phyloP scores from a whole-genome alignment of 2,329 filamentous ascomycete species.

The Fusarium pseudograminearum region DNA sequence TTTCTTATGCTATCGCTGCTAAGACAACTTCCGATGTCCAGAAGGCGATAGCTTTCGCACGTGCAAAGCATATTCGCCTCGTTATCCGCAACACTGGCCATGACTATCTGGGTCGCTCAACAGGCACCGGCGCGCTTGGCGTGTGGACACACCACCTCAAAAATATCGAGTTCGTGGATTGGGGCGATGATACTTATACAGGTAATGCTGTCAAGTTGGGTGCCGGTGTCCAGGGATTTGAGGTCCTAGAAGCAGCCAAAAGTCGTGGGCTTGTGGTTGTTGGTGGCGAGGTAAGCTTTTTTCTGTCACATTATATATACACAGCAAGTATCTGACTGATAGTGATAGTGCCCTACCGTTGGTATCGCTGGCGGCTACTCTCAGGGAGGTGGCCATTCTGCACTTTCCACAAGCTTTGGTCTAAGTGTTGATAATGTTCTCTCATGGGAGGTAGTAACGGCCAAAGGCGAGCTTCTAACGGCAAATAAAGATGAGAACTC shows the following conservation, averaged over 20 bases:
- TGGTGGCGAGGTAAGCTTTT: constrained; percentile 54
- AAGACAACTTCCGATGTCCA: constrained; percentile 48
- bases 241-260: constrained; percentile 52
- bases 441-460: background rate
- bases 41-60: constrained; percentile 54
- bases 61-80: constrained; percentile 53
- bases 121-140: constrained; percentile 55
- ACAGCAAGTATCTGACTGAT: background rate
- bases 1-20: constrained; percentile 55
- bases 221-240: constrained; percentile 64
- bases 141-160: constrained; percentile 57
- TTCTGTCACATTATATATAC: background rate
- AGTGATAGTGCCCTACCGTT: constrained; percentile 59
- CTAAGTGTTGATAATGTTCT: constrained; percentile 66
- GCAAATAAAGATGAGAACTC: background rate
- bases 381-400: constrained; percentile 68
- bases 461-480: background rate
- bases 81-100: constrained; percentile 52
- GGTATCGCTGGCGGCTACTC: constrained; percentile 70
- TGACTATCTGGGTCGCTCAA: constrained; percentile 52
- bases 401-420: constrained; percentile 65
- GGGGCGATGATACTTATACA: background rate
- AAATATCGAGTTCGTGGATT: constrained; percentile 54
- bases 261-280: background rate
- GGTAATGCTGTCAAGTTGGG: constrained; percentile 53